Evolutionary conservation across 306 rosid species (phyloP).

Genomic region (Carpinus fangiana): DNA sequence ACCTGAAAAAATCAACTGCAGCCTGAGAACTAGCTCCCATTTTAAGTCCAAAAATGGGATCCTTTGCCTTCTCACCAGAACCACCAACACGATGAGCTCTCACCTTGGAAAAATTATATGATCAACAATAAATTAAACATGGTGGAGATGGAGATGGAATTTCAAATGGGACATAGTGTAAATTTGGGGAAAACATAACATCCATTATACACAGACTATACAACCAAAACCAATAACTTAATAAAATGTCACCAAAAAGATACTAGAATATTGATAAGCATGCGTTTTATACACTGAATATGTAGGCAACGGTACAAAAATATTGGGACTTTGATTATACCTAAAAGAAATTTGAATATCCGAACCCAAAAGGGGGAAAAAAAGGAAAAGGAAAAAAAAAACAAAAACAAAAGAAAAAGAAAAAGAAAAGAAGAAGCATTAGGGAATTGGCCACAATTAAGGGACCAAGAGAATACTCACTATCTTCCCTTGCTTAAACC

Average conservation of each 20-base stretch:
- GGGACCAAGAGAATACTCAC: slow-evolving; percentile 36
- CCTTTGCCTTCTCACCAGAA: slow-evolving; percentile 78
- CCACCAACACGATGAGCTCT: slow-evolving; percentile 61
- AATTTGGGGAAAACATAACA: not conserved
- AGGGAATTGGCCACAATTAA: not conserved
- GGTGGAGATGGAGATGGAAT: not conserved
- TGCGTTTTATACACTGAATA: not conserved
- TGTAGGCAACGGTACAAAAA: not conserved
- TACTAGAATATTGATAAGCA: not conserved
- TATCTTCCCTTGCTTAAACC: slow-evolving; percentile 83
- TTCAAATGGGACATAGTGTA: not conserved
- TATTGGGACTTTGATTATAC: too few relatives aligned
- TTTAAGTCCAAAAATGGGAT: slow-evolving; percentile 80
- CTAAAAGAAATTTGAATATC: too few relatives aligned
- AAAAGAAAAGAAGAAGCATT: not conserved
- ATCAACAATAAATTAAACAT: not conserved
- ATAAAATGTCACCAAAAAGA: not conserved
- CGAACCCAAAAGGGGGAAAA: too few relatives aligned
- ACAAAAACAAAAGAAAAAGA: not conserved
- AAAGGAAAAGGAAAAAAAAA: not conserved
- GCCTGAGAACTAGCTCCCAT: slow-evolving; percentile 80
- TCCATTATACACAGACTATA: not conserved
- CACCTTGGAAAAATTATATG: slow-evolving; percentile 38
- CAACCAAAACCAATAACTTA: not conserved
- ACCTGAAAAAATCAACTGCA: slow-evolving; percentile 67